Evolutionary conservation across 257 asterid genomes (phyloP).

Genomic region (Verbena officinalis): DNA sequence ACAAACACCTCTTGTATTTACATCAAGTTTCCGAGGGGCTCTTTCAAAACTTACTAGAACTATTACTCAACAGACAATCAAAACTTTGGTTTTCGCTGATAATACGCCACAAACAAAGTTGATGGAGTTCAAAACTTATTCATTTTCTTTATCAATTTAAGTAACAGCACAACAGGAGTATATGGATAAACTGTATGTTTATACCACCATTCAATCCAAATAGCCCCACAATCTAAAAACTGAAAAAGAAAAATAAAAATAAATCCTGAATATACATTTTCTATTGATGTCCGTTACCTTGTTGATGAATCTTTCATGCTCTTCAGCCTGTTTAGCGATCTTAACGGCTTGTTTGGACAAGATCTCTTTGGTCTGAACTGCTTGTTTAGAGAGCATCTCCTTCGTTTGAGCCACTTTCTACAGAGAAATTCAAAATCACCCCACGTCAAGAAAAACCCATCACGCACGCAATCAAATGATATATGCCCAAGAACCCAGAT

Average conservation of each 20-base stretch:
- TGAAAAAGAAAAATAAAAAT: not conserved
- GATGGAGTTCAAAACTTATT: not conserved
- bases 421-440: slow-evolving; percentile 30
- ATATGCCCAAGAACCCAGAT: not conserved
- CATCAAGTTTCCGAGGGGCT: too few species aligned
- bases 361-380: slow-evolving; percentile 66
- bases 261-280: slow-evolving; percentile 2
- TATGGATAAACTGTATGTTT: not conserved
- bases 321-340: slow-evolving; percentile 97
- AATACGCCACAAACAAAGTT: not conserved
- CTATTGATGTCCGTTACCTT: slow-evolving; percentile 47
- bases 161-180: not conserved
- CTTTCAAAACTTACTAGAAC: too few species aligned
- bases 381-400: slow-evolving; percentile 49
- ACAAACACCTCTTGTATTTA: too few species aligned
- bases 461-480: not conserved
- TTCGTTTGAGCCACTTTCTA: slow-evolving; percentile 90
- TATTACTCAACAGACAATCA: too few species aligned
- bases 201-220: not conserved
- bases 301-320: slow-evolving; percentile 86
- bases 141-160: slow-evolving; percentile 19
- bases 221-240: not conserved
- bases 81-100: too few species aligned
- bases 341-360: slow-evolving; percentile 49
- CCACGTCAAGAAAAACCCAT: slow-evolving; percentile 13